These are phyloP conservation scores for Mytilinidion resinicola DNA, from an alignment of 495 filamentous ascomycete genomes.

Conservation along the genomic window DNA sequence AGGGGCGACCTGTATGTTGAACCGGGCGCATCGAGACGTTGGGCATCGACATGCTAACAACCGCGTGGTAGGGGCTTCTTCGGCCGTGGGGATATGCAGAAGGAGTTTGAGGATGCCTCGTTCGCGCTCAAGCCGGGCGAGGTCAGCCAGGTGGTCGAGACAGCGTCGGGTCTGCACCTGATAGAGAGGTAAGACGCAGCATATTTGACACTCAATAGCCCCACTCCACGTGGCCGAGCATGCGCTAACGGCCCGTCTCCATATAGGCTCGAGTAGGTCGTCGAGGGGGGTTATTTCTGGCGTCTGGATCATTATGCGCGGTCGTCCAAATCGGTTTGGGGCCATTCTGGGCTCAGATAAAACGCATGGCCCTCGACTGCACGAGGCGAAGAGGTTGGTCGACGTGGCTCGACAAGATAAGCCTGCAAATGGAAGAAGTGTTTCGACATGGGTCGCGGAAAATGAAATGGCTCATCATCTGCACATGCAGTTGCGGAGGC, in stretches of 20 bases:
- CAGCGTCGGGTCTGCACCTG: slow-evolving; percentile 89
- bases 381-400: neutral
- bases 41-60: slow-evolving; percentile 5
- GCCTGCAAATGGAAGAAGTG: neutral
- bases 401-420: slow-evolving; percentile 3
- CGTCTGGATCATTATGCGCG: neutral
- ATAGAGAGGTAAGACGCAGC: slow-evolving; percentile 70
- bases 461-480: neutral
- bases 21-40: neutral
- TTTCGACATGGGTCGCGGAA: neutral
- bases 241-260: neutral
- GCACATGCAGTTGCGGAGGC: neutral
- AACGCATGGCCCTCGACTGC: neutral
- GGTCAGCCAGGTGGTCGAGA: slow-evolving; percentile 79
- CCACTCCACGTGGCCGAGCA: neutral
- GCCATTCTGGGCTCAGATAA: neutral
- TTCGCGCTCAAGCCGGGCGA: slow-evolving; percentile 81
- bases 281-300: neutral
- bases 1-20: slow-evolving; percentile 72
- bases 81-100: slow-evolving; percentile 91
- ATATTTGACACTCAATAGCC: neutral
- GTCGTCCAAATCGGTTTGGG: slow-evolving; percentile 1
- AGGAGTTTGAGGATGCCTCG: slow-evolving; percentile 93
- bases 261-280: neutral
- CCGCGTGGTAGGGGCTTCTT: slow-evolving; percentile 66